phyloP scores from a whole-genome alignment of 352 stramenopile genomes.

The Phytophthora vignae region DNA sequence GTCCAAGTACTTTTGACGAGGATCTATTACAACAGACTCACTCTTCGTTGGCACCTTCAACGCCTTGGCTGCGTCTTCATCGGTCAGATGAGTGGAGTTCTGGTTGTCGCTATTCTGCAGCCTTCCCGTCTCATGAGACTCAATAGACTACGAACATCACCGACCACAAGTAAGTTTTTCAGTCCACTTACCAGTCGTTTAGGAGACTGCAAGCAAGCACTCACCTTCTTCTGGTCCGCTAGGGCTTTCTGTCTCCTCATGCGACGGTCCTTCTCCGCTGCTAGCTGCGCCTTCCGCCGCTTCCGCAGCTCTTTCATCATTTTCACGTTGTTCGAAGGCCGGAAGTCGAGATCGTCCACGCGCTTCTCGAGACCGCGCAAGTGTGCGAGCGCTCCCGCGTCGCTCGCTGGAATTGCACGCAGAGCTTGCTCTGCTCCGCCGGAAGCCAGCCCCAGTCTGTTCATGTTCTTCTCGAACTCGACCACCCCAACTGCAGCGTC shows the following conservation, averaged over 20 bases:
- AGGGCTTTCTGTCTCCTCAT: conserved; percentile 56
- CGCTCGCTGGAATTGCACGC: conserved; percentile 48
- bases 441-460: conserved; percentile 52
- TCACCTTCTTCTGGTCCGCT: conserved; percentile 50
- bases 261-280: conserved; percentile 71
- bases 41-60: not conserved
- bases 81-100: not conserved
- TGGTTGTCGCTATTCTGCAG: conserved; percentile 6
- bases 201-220: not conserved
- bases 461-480: conserved; percentile 75
- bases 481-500: conserved; percentile 57
- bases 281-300: conserved; percentile 68
- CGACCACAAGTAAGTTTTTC: not conserved
- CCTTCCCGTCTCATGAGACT: conserved; percentile 7
- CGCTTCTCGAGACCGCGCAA: conserved; percentile 51
- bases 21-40: conserved; percentile 9
- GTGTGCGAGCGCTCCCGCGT: conserved; percentile 52
- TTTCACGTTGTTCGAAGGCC: conserved; percentile 79
- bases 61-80: not conserved
- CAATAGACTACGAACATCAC: conserved; percentile 13
- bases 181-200: not conserved
- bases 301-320: conserved; percentile 88
- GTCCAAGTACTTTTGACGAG: conserved; percentile 52
- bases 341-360: conserved; percentile 66
- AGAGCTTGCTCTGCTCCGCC: conserved; percentile 29